A percentile compares a stretch with the other conserved stretches of the same genome.
Conservation (phyloP, 2,329 filamentous ascomycete species). For the Penicillium sp. region DNA sequence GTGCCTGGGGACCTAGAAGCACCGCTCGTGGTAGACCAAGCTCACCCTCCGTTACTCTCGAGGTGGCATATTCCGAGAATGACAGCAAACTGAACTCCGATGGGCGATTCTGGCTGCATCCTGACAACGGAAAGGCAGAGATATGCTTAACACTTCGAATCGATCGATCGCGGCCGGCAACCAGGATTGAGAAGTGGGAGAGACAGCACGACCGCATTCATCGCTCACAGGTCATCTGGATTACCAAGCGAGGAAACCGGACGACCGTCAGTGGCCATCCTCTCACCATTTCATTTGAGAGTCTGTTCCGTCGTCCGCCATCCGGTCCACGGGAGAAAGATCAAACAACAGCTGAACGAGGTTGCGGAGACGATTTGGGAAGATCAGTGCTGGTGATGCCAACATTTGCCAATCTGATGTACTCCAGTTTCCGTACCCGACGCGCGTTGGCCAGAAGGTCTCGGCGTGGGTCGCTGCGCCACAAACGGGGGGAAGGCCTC, state of each 20-base stretch:
- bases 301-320: not conserved
- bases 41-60: constrained; percentile 5
- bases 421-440: too few species aligned
- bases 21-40: not conserved
- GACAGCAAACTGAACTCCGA: constrained; percentile 8
- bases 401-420: too few species aligned
- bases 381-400: not conserved
- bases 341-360: constrained; percentile 2
- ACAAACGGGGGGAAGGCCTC: not conserved
- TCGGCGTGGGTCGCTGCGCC: constrained; percentile 3
- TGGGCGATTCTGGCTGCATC: constrained; percentile 8
- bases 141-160: constrained; percentile 6
- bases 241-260: constrained; percentile 6
- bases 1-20: constrained; percentile 4
- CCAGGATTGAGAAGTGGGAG: constrained; percentile 5
- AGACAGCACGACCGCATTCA: not conserved
- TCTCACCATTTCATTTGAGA: constrained; percentile 2
- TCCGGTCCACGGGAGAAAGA: not conserved
- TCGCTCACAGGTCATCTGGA: constrained; percentile 4
- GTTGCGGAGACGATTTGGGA: constrained; percentile 6
- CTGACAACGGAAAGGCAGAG: constrained; percentile 3
- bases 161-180: not conserved
- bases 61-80: constrained; percentile 4
- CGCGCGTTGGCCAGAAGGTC: not conserved
- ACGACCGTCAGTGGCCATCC: constrained; percentile 2